Conservation (phyloP, 306 rosid genomes). For the Quercus variabilis region DNA sequence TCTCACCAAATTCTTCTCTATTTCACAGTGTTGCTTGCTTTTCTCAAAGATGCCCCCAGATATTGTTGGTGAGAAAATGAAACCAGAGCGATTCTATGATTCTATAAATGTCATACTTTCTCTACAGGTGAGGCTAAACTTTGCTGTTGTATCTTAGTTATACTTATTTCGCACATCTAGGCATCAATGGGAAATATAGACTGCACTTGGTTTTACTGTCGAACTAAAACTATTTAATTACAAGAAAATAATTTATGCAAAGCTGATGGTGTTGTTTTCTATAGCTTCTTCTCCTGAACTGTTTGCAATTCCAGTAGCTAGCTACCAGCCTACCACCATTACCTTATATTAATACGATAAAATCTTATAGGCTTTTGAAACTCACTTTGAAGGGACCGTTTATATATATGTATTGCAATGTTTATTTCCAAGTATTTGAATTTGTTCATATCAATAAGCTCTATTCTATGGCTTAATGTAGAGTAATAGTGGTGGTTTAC, state of each 20-base stretch:
- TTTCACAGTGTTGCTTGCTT: slow-evolving; percentile 60
- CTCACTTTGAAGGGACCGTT: too few species aligned
- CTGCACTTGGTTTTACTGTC: background rate
- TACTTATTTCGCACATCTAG: background rate
- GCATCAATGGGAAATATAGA: background rate
- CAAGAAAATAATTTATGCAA: too few species aligned
- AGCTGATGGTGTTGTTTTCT: too few species aligned
- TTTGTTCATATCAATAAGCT: background rate
- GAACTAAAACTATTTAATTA: too few species aligned
- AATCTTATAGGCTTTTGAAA: too few species aligned
- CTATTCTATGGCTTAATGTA: slow-evolving; percentile 5
- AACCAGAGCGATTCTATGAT: slow-evolving; percentile 49
- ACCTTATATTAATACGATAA: too few species aligned
- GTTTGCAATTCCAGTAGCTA: too few species aligned
- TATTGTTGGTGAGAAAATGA: slow-evolving; percentile 68
- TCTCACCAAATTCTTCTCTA: background rate
- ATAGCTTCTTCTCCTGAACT: too few species aligned
- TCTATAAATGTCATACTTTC: slow-evolving; percentile 62
- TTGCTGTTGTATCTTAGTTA: background rate
- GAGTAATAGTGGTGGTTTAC: slow-evolving; percentile 74
- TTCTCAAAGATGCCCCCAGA: slow-evolving; percentile 52
- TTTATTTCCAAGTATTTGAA: background rate
- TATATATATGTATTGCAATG: too few species aligned
- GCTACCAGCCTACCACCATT: too few species aligned
- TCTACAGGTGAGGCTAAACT: slow-evolving; percentile 43